A percentile compares a stretch with the other conserved stretches of the same genome.
phyloP scores from a whole-genome alignment of 345 rosid species.

The Lepidium didymum region DNA sequence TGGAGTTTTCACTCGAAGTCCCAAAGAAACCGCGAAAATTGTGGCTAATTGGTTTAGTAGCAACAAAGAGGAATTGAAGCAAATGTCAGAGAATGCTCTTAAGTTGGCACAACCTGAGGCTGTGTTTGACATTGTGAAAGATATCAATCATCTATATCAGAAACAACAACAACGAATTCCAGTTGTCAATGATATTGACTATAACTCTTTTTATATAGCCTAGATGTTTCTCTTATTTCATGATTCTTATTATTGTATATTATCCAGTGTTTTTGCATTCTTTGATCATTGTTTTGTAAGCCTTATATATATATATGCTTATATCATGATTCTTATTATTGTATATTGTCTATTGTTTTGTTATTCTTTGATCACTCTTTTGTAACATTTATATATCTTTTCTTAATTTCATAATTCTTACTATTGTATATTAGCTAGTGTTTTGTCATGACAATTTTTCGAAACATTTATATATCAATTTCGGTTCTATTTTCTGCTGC shows the following conservation, averaged over 20 bases:
- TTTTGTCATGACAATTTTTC: too few species aligned
- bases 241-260: background rate
- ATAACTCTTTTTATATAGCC: background rate
- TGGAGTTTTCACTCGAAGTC: constrained; percentile 82
- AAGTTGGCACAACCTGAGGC: constrained; percentile 91
- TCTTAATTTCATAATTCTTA: too few species aligned
- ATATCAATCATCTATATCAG: constrained; percentile 57
- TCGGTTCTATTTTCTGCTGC: too few species aligned
- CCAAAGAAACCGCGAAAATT: constrained; percentile 75
- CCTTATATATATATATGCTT: background rate
- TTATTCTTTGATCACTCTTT: constrained; percentile 16
- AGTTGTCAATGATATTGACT: background rate
- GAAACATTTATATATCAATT: too few species aligned
- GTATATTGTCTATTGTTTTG: constrained; percentile 11
- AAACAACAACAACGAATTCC: constrained; percentile 37
- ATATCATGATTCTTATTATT: background rate
- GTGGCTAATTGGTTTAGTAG: constrained; percentile 78
- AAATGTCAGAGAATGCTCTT: constrained; percentile 69
- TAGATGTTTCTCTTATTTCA: background rate
- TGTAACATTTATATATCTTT: background rate
- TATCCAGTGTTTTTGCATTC: constrained; percentile 2
- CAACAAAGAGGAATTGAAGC: constrained; percentile 47
- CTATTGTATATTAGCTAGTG: too few species aligned
- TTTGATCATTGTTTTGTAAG: background rate
- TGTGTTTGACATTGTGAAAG: constrained; percentile 85